phyloP scores from a whole-genome alignment of 495 filamentous ascomycete genomes.

The Pseudomonodictys pantanalensis region DNA sequence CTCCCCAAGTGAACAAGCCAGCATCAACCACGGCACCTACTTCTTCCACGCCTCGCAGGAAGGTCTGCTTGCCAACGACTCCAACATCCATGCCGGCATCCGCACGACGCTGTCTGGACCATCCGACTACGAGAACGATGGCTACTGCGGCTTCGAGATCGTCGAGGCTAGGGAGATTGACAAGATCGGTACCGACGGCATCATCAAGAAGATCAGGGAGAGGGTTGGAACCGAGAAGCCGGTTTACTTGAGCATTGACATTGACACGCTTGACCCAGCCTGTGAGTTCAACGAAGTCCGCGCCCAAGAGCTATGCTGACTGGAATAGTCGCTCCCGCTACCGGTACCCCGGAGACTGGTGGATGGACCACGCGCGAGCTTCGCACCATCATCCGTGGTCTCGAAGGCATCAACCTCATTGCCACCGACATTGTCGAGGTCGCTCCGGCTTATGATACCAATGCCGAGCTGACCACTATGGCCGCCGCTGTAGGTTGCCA shows the following conservation, averaged over 20 bases:
- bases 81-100: conserved; percentile 83
- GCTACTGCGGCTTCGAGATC: conserved; percentile 76
- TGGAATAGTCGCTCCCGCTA: conserved; percentile 65
- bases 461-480: conserved; percentile 77
- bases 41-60: conserved; percentile 68
- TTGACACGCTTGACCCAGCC: conserved; percentile 83
- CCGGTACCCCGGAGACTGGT: conserved; percentile 82
- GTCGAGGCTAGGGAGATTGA: conserved; percentile 83
- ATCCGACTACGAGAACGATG: conserved; percentile 77
- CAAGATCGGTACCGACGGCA: conserved; percentile 64
- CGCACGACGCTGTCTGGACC: conserved; percentile 70
- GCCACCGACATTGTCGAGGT: conserved; percentile 86
- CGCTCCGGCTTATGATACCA: conserved; percentile 79
- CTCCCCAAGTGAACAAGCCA: conserved; percentile 59
- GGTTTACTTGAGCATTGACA: conserved; percentile 84
- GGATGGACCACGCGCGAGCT: conserved; percentile 84
- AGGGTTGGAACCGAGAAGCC: conserved; percentile 68
- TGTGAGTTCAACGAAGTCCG: conserved; percentile 48
- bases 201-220: conserved; percentile 71
- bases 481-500: conserved; percentile 59
- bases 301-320: neutral
- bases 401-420: conserved; percentile 72
- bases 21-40: conserved; percentile 83
- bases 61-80: conserved; percentile 74
- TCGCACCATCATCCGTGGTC: conserved; percentile 67